Evolutionary conservation across 805 yeast species (phyloP), one percentile per base, ranked within the genome.

Genomic region (Metschnikowia orientalis): DNA sequence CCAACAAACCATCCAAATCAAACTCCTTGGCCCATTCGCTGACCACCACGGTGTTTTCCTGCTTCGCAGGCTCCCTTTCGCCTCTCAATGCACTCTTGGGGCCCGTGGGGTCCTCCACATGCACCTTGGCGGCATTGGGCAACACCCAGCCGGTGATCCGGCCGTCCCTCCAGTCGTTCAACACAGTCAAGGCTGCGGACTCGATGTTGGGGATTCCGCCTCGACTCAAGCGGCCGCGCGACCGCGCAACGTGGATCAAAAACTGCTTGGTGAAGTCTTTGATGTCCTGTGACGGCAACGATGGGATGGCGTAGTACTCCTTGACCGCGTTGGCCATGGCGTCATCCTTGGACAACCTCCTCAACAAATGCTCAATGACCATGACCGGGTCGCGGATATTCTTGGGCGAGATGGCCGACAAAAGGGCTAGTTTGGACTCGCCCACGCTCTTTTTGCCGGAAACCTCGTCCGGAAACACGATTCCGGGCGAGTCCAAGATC

Each of bases 91-190:
- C 53, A 44, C 69, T 53, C 54, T 62, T 51, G 42, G 69, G 50
- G 34, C 54, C 59, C 50, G 63, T 40, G 47, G 56, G 30, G 47
- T 44, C 39, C 40, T 45, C 53, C 11, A 46, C 44, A 40, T 28
- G 44, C 11, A 13, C 12, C 18, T 26, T 25, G 18, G 25, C 21
- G 4, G 45, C 42, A 38, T 59, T 81, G 31, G 95, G 95, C 48
- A 79, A 62, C 2, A 85, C 77, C 95, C 96, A 92, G 29, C 97
- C 95, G 35, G 81, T 61, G 50, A 92, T 78, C 56, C 92, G 77
- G 38, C 98, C 98, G 59, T 89, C 97, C 63, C 96, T 79, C 97
- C 97, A 92, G 62, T 92, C 98, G 50, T 76, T 86, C 53, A 92
- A 69, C 8, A 92, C 81, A 22, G 83, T 70, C 50, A 75, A 57